These are phyloP conservation scores for Aspergillus viridinutans DNA, from an alignment of 2,329 filamentous ascomycete species.

Conservation along the genomic window DNA sequence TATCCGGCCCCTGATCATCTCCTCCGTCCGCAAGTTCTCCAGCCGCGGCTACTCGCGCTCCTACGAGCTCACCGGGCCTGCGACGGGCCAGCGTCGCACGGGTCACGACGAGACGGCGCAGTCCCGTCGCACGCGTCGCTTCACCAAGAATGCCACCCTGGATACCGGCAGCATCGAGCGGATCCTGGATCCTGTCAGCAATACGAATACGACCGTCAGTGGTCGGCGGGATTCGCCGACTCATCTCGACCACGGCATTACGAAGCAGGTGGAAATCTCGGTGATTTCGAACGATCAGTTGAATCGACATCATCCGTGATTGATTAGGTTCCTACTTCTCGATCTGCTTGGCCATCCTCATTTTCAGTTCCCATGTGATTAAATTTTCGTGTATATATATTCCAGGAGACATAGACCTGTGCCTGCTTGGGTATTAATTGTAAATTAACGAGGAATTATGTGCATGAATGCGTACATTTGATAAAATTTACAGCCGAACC, in stretches of 20 bases:
- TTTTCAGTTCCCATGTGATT: no score
- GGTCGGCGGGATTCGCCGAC: constrained; percentile 7
- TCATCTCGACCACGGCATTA: constrained; percentile 17
- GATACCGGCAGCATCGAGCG: constrained; percentile 23
- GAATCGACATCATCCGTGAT: neutral
- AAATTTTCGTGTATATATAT: neutral
- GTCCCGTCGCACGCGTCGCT: constrained; percentile 11
- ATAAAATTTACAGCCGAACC: no score
- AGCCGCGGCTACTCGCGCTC: constrained; percentile 21
- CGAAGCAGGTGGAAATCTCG: constrained; percentile 27
- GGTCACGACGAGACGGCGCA: constrained; percentile 14
- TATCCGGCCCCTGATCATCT: constrained; percentile 27
- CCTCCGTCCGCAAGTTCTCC: constrained; percentile 28
- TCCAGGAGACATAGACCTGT: neutral
- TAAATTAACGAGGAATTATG: neutral
- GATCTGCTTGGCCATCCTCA: no score
- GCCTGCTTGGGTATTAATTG: neutral
- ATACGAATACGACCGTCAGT: constrained; percentile 9
- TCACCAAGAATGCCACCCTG: constrained; percentile 12
- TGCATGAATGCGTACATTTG: neutral
- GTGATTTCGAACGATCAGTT: constrained; percentile 10
- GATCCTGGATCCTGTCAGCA: constrained; percentile 16
- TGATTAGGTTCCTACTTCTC: no score
- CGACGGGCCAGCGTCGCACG: constrained; percentile 15
- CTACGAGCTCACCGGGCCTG: constrained; percentile 25